Conservation (phyloP, 352 stramenopile species). For the Phytophthora litchii region DNA sequence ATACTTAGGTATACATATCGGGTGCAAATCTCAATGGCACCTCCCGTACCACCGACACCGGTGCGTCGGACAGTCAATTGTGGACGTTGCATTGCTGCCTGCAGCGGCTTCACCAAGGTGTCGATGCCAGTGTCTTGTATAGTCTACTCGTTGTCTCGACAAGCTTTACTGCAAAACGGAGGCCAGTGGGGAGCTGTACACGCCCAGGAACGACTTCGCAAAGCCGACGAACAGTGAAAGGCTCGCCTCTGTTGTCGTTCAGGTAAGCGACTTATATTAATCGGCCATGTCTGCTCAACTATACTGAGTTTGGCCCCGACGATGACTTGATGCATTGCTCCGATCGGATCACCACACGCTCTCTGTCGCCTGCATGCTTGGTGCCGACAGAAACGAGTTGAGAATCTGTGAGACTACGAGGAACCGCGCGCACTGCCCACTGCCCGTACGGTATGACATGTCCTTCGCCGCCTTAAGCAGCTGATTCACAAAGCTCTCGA, state of each 20-base stretch:
- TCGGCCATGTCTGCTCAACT: too few relatives aligned
- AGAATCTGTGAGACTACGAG: slow-evolving; percentile 54
- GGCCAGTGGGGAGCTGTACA: too few relatives aligned
- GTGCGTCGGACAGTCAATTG: slow-evolving; percentile 11
- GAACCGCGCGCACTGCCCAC: slow-evolving; percentile 53
- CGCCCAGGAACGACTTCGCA: too few relatives aligned
- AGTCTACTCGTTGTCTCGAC: too few relatives aligned
- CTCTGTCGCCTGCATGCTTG: slow-evolving; percentile 22
- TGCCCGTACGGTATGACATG: slow-evolving; percentile 45
- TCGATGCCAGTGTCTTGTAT: too few relatives aligned
- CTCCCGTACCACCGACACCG: slow-evolving; percentile 23
- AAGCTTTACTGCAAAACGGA: too few relatives aligned
- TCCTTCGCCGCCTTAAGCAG: slow-evolving; percentile 50
- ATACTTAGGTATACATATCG: too few relatives aligned
- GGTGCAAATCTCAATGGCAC: slow-evolving; percentile 25
- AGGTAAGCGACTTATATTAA: too few relatives aligned
- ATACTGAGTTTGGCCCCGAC: neutral
- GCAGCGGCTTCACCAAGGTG: too few relatives aligned
- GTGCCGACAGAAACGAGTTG: slow-evolving; percentile 58
- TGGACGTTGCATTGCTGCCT: neutral
- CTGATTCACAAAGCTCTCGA: slow-evolving; percentile 47
- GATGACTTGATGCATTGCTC: neutral
- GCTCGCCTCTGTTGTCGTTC: too few relatives aligned
- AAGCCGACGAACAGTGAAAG: too few relatives aligned
- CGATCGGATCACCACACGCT: slow-evolving; percentile 24